Base-by-base conservation (phyloP, 495 filamentous ascomycete species). In the Tuber aestivum region DNA sequence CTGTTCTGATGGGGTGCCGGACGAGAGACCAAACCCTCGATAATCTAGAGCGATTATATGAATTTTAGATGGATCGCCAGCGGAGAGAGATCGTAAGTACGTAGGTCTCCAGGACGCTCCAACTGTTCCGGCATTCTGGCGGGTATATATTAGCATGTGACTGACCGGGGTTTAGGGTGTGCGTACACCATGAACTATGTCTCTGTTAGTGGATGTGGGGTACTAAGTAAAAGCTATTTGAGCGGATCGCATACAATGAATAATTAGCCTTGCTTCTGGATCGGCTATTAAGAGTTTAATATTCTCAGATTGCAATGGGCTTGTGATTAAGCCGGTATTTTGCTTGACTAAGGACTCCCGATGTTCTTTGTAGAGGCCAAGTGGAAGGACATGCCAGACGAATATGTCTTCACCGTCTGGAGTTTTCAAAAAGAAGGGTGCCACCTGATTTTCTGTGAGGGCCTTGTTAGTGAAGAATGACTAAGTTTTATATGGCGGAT, bases 21-120 rank as follows among this genome's bases (percentile, higher is more conserved):
- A 92, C 32, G 92, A 94, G 41, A 89, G 86, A 9, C 94, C 95
- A 80, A 92, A 97, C 41, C 95, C 95, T 41, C 95, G 92, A 84
- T 97, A 97, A 86, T 97, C 94, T 74, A 97, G 87, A 38, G 90
- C 85, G 69, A 94, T 85, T 73, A 92, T 84, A 79, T 93, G 91
- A 16, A 91, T 87, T 74, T 86, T 83, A 6, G 76, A 73, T 44
- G 88, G 87, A 69, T 87, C 84, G 20, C 83, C 83, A 1, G 86
- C 86, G 5, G 87, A 84, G 41, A 90, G 81, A 18, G 85, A 83
- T 61, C 86, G 85, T 75, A 89, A 86, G 72, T 87, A 87, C 35
- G 85, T 83, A 32, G 87, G 85, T 20, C 89, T 87, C 82, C 83
- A 86, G 74, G 84, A 84, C 81, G 88, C 84, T 41, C 85, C 87